Conservation (phyloP, 768 basidiomycete species). For the Tricholoma hemisulphureum region DNA sequence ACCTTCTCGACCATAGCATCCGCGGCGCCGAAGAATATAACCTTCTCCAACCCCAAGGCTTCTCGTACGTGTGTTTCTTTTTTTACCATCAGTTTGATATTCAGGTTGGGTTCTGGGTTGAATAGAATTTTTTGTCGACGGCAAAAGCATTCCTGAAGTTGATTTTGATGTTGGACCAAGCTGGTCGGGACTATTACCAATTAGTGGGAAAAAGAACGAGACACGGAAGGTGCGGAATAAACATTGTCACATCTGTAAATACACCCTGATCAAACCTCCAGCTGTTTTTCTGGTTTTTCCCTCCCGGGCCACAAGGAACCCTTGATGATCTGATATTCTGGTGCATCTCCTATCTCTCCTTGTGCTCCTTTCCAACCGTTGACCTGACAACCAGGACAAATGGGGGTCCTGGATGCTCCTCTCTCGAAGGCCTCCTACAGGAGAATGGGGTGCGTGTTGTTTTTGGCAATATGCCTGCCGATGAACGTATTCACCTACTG, state of each 20-base stretch:
- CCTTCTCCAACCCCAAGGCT: constrained; percentile 65
- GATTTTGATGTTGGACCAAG: constrained; percentile 74
- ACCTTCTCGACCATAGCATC: constrained; percentile 11
- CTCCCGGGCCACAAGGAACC: constrained; percentile 70
- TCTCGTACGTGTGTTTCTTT: constrained; percentile 43
- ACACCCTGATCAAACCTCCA: constrained; percentile 25
- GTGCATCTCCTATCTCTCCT: constrained; percentile 30
- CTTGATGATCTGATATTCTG: constrained; percentile 75
- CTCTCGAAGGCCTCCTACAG: constrained; percentile 67
- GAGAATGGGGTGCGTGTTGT: constrained; percentile 63
- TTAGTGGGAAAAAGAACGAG: constrained; percentile 58
- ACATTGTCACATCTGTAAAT: neutral
- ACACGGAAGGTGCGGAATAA: constrained; percentile 50
- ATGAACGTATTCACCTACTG: neutral
- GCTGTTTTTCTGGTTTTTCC: constrained; percentile 87
- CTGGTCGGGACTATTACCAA: constrained; percentile 74
- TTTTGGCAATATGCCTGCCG: neutral
- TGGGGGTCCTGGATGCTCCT: constrained; percentile 79
- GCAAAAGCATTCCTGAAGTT: constrained; percentile 61
- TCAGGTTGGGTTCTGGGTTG: neutral
- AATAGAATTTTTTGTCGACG: constrained; percentile 70
- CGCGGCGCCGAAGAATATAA: constrained; percentile 55
- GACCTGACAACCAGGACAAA: constrained; percentile 53
- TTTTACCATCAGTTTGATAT: neutral
- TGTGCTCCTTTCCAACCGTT: neutral